These are phyloP conservation scores for Lactifluus pinguis DNA, from an alignment of 768 basidiomycete species.

Conservation along the genomic window DNA sequence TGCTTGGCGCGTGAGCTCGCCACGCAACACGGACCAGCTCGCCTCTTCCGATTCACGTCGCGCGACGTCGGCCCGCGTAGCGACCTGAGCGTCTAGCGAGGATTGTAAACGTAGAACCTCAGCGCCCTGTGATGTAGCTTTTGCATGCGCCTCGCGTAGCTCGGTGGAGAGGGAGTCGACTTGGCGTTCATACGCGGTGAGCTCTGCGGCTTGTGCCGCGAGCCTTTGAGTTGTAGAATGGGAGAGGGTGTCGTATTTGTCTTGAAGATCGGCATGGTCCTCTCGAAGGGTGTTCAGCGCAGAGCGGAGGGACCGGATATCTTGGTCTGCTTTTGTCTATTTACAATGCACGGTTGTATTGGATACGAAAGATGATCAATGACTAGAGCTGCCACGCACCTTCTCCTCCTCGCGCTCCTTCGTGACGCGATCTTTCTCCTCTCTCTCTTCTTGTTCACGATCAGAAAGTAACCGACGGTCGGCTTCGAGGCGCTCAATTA, in stretches of 20 bases:
- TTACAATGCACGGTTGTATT: no score
- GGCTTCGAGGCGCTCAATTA: slow-evolving; percentile 56
- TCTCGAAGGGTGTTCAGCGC: slow-evolving; percentile 43
- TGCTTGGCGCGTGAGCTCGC: slow-evolving; percentile 61
- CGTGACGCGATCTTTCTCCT: slow-evolving; percentile 55
- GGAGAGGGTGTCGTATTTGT: slow-evolving; percentile 40
- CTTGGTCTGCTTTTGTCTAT: slow-evolving; percentile 42
- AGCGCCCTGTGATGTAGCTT: slow-evolving; percentile 34
- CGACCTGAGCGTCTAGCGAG: slow-evolving; percentile 38
- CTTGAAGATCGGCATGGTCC: slow-evolving; percentile 52
- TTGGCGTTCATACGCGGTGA: slow-evolving; percentile 40
- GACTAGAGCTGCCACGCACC: slow-evolving; percentile 31
- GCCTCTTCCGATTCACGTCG: slow-evolving; percentile 37
- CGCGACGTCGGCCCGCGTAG: slow-evolving; percentile 26
- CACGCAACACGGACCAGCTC: slow-evolving; percentile 53
- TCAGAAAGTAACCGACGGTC: slow-evolving; percentile 65
- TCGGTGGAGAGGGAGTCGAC: slow-evolving; percentile 41
- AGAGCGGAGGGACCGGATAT: slow-evolving; percentile 43
- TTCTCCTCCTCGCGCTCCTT: slow-evolving; percentile 46
- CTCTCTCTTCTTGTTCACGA: slow-evolving; percentile 56
- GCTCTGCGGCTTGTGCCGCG: slow-evolving; percentile 42
- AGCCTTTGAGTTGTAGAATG: slow-evolving; percentile 42
- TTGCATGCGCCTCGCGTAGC: slow-evolving; percentile 32
- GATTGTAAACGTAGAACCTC: slow-evolving; percentile 38
- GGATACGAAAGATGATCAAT: not conserved